phyloP scores from a whole-genome alignment of 2,329 filamentous ascomycete species.

The Penicillium concentricum region DNA sequence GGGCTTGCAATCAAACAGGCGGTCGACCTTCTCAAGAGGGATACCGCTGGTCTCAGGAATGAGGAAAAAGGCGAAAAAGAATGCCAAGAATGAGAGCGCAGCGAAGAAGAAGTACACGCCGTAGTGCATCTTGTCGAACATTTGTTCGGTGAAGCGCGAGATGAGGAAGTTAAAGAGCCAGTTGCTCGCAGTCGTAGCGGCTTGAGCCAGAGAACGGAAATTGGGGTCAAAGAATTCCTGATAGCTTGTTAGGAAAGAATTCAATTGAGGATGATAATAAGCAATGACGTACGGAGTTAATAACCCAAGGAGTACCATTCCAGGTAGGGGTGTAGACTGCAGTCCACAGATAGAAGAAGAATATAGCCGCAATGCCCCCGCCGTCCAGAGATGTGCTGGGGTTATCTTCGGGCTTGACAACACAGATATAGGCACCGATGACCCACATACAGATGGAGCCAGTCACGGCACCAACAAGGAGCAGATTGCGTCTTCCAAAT shows the following conservation, averaged over 20 bases:
- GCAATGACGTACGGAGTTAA: slow-evolving; percentile 53
- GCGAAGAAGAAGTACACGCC: slow-evolving; percentile 71
- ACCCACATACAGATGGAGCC: slow-evolving; percentile 48
- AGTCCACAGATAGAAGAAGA: slow-evolving; percentile 74
- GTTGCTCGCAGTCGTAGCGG: slow-evolving; percentile 54
- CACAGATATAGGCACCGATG: slow-evolving; percentile 35
- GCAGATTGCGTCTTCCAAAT: slow-evolving; percentile 60
- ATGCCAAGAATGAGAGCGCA: slow-evolving; percentile 58
- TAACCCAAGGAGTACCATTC: slow-evolving; percentile 74
- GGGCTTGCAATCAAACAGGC: slow-evolving; percentile 52
- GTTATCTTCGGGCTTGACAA: slow-evolving; percentile 32
- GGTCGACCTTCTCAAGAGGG: slow-evolving; percentile 65
- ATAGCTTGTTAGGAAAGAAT: slow-evolving; percentile 9
- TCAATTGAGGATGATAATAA: neutral
- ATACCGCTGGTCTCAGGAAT: slow-evolving; percentile 66
- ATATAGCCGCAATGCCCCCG: slow-evolving; percentile 46
- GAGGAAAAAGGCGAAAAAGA: slow-evolving; percentile 61
- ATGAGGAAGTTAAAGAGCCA: slow-evolving; percentile 40
- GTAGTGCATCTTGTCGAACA: slow-evolving; percentile 49
- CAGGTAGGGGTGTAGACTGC: slow-evolving; percentile 69
- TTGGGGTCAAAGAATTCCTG: slow-evolving; percentile 70
- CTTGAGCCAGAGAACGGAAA: slow-evolving; percentile 68
- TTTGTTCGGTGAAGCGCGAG: slow-evolving; percentile 40
- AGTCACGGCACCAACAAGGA: slow-evolving; percentile 62
- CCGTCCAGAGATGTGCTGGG: slow-evolving; percentile 23